Base-by-base conservation (phyloP, 148 eudicot species). In the Amaranthus hypochondriacus region DNA sequence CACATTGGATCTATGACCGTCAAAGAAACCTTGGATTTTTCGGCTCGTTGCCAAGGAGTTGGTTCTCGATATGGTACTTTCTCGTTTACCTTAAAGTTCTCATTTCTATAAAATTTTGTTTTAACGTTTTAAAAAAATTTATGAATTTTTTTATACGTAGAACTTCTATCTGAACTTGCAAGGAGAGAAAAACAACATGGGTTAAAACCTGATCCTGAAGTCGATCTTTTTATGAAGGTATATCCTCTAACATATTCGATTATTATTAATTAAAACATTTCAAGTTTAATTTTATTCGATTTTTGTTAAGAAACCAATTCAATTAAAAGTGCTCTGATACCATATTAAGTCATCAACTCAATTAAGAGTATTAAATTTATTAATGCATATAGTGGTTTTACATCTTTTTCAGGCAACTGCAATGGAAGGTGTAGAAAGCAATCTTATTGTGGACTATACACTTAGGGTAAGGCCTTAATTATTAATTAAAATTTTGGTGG, bases 221-320 rank as follows among this genome's bases (percentile, higher is more conserved):
- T 92, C 11, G 99, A 95, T 70, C 91, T 95, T 75, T 95, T 86
- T 71, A 95, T 95, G 99, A 95, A 95, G 97, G 98, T 95, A 87
- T 71, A 57, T 7, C n/a, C n/a, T n/a, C n/a, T n/a, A n/a, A n/a
- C n/a, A n/a, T n/a, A n/a, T n/a, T n/a, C n/a, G n/a, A n/a, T n/a
- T n/a, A n/a, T n/a, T n/a, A n/a, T n/a, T n/a, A n/a, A n/a, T n/a
- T n/a, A n/a, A n/a, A 5, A 18, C 48, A 18, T 4, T 9, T 58
- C 9, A 56, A 58, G 2, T 47, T 6, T 51, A 43, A 4, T 44
- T 43, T 7, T 53, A 9, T 2, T 56, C 13, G 47, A 54, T 56
- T 9, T 28, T 9, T 63, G 62, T 43, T 28, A 4, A 65, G 15
- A 28, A 28, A 28, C 0, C 0, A 28, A 28, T 28, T 28, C 39